These are phyloP conservation scores for Ottelia alismoides DNA, from an alignment of 106 monocot species.

Conservation along the genomic window DNA sequence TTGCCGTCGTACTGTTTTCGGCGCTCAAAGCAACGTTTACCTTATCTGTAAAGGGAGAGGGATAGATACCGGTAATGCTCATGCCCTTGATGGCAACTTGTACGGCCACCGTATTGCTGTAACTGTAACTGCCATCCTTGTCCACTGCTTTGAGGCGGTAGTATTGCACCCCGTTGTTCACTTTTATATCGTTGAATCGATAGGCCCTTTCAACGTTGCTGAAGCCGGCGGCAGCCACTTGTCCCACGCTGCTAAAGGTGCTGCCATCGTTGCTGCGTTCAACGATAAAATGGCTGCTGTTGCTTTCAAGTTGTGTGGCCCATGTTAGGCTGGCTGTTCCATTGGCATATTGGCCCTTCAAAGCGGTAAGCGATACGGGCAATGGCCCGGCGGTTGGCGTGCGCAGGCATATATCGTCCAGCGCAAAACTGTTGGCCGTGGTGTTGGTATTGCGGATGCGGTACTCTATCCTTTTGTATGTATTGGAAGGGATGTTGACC, in stretches of 20 bases:
- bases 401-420: too few species aligned
- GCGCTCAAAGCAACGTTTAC: too few species aligned
- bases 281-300: background rate
- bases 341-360: background rate
- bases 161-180: background rate
- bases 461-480: too few species aligned
- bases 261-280: background rate
- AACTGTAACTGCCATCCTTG: background rate
- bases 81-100: background rate
- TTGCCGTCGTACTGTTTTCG: too few species aligned
- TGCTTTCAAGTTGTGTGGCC: background rate
- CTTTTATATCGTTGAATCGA: background rate
- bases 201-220: background rate
- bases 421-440: too few species aligned
- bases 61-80: background rate
- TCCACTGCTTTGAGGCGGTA: background rate
- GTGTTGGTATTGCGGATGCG: too few species aligned
- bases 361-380: background rate
- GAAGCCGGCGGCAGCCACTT: background rate
- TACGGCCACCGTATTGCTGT: background rate
- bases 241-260: background rate
- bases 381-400: too few species aligned
- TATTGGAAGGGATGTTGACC: too few species aligned
- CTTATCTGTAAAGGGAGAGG: too few species aligned
- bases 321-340: background rate